Evolutionary conservation across 2,329 filamentous ascomycete genomes (phyloP), one percentile per base, ranked within the genome.

Genomic region (Diaporthe vexans): DNA sequence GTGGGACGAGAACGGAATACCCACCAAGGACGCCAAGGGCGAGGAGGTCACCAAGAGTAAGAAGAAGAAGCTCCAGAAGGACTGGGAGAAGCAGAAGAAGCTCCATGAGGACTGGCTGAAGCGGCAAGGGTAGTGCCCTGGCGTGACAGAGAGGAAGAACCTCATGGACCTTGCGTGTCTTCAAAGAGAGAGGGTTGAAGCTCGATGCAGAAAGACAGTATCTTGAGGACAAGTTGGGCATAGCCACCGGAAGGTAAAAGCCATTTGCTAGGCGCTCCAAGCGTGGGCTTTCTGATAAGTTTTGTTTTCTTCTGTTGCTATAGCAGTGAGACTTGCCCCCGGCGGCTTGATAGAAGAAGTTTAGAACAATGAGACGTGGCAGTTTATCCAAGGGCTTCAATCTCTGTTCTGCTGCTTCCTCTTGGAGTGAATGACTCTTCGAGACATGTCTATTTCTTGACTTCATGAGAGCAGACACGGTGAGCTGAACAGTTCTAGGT

Each of bases 21-120:
- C 92, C 19, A 89, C 86, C 0, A 88, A 87, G 78, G 90, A 93
- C 78, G 86, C 85, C 35, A 87, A 89, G 33, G 92, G 92, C 1
- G 88, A 88, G 76, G 91, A 92, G 77, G 82, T 94, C n/a, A 86
- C 90, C 13, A 94, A 94, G 84, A 90, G 86, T 73, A 86, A 86
- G 78, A 81, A 80, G 48, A 94, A 94, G 86, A 93, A 91, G 85
- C 80, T 94, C 76, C 88, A 84, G 81, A 94, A 94, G 84, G 90
- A 92, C 75, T 94, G 91, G 92, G 91, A 93, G 79, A 88, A 85
- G 78, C 92, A 94, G 85, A 93, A 91, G 85, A 94, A 92, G 85
- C 77, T 88, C 77, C 89, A 92, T 82, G 91, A 93, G 78, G 84
- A 84, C 70, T 91, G 85, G 82, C 73, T 80, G 24, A 76, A 74